Evolutionary conservation across 805 yeast species (phyloP).

Genomic region (Wickerhamiella hasegawae): DNA sequence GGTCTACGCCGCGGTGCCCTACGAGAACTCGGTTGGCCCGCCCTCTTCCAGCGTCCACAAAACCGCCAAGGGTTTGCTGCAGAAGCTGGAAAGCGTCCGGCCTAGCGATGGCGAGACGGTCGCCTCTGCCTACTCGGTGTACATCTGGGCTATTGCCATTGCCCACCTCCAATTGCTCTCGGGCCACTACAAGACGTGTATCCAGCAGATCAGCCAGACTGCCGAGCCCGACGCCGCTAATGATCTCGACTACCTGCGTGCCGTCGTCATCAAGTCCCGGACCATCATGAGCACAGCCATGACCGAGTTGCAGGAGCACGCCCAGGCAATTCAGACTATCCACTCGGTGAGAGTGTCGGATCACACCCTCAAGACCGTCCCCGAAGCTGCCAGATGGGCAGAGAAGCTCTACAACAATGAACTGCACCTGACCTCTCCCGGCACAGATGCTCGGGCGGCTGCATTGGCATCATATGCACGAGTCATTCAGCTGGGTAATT

Average conservation of each 20-base stretch:
- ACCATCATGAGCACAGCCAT: constrained; percentile 4
- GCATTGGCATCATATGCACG: background rate
- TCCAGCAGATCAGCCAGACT: background rate
- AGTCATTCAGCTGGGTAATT: too few relatives aligned
- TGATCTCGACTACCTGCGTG: constrained; percentile 5
- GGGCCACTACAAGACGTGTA: background rate
- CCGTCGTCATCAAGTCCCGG: constrained; percentile 4
- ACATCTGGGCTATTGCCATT: background rate
- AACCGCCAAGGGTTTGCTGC: background rate
- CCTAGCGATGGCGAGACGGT: background rate
- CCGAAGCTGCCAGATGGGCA: constrained; percentile 8
- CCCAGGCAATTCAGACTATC: constrained; percentile 2
- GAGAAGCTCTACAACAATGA: background rate
- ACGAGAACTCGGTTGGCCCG: too few relatives aligned
- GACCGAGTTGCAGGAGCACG: background rate
- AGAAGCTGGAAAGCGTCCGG: background rate
- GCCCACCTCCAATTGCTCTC: background rate
- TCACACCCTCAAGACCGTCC: constrained; percentile 4
- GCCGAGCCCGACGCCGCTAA: background rate
- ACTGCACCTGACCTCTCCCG: background rate
- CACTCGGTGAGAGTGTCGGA: constrained; percentile 3
- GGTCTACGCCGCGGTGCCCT: background rate
- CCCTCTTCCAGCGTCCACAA: background rate
- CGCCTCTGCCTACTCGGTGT: background rate
- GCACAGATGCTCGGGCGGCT: background rate